phyloP scores from a whole-genome alignment of 768 basidiomycete genomes.

The Amanita rubescens region DNA sequence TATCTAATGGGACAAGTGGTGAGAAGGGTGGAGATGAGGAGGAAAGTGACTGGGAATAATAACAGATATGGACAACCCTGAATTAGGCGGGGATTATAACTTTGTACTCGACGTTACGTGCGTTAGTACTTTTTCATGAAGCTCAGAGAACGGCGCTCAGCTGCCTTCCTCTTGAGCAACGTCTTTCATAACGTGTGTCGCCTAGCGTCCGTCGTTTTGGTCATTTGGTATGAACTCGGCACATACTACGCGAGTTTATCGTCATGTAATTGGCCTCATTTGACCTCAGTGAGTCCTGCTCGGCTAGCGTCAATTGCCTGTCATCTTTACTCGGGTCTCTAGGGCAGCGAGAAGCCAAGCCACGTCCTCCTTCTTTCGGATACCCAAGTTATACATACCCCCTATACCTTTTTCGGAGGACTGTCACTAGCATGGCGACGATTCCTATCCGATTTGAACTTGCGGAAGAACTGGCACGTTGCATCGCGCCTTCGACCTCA shows the following conservation, averaged over 20 bases:
- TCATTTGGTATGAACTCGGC: slow-evolving; percentile 63
- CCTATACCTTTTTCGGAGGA: slow-evolving; percentile 11
- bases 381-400: slow-evolving; percentile 9
- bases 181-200: slow-evolving; percentile 37
- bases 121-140: background rate
- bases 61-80: too few species aligned
- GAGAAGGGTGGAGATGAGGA: slow-evolving; percentile 25
- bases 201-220: slow-evolving; percentile 43
- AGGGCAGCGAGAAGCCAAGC: background rate
- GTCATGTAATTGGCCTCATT: slow-evolving; percentile 53
- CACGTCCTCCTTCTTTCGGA: slow-evolving; percentile 7
- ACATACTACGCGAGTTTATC: slow-evolving; percentile 52
- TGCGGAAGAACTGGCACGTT: slow-evolving; percentile 68
- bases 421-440: slow-evolving; percentile 36
- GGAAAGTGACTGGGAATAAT: slow-evolving; percentile 64
- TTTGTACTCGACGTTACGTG: background rate
- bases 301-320: background rate
- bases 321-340: background rate
- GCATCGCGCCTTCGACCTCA: slow-evolving; percentile 50
- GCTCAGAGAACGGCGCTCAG: slow-evolving; percentile 1
- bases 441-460: slow-evolving; percentile 45
- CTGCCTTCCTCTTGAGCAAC: slow-evolving; percentile 1
- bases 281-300: slow-evolving; percentile 19
- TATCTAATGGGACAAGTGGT: slow-evolving; percentile 46
- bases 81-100: background rate